Percentiles rank a stretch among this genome's conserved stretches.
phyloP scores from a whole-genome alignment of 306 rosid genomes.

The Acacia crassicarpa region DNA sequence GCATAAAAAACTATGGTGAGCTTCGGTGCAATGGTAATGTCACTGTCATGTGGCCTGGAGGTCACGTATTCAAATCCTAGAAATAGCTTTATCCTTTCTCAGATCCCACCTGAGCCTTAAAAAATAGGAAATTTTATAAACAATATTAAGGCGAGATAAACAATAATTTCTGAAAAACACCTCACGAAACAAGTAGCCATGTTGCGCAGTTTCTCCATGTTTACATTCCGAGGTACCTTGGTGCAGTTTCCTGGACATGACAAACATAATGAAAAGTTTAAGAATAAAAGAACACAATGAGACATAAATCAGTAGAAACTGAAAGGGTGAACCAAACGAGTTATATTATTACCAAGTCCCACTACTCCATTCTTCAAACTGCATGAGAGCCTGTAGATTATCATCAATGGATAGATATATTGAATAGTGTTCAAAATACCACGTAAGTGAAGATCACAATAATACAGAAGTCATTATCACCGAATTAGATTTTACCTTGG shows the following conservation, averaged over 20 bases:
- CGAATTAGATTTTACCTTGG: slow-evolving; percentile 44
- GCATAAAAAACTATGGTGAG: no score
- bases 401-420: not conserved
- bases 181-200: slow-evolving; percentile 74
- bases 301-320: not conserved
- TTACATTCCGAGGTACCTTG: slow-evolving; percentile 60
- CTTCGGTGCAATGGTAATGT: no score
- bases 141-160: not conserved
- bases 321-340: slow-evolving; percentile 2
- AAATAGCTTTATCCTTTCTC: not conserved
- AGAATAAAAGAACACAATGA: not conserved
- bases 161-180: slow-evolving; percentile 33
- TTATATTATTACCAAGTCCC: slow-evolving; percentile 44
- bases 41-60: no score
- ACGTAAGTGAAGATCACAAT: not conserved
- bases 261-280: slow-evolving; percentile 8
- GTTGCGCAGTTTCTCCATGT: slow-evolving; percentile 68
- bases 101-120: not conserved
- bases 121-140: not conserved
- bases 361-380: slow-evolving; percentile 39
- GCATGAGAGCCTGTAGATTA: slow-evolving; percentile 38
- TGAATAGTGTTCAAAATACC: not conserved
- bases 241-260: slow-evolving; percentile 43
- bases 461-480: not conserved
- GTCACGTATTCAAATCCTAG: no score